phyloP scores from a whole-genome alignment of 2,329 filamentous ascomycete species.

The Blastomyces silverae region DNA sequence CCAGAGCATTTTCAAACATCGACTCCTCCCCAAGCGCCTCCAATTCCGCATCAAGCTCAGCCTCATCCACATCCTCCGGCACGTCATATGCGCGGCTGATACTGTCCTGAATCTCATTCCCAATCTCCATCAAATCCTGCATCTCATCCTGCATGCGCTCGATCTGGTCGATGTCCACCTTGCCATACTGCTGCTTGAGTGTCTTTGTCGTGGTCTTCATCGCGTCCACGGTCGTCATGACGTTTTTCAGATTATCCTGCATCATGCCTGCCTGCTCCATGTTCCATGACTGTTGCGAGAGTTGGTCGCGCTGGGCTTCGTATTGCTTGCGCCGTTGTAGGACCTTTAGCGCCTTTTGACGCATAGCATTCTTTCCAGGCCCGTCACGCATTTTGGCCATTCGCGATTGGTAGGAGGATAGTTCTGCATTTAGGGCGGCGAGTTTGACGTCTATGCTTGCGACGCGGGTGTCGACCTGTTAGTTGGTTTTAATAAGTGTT shows the following conservation, averaged over 20 bases:
- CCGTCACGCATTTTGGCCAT: slow-evolving; percentile 91
- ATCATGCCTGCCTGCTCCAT: slow-evolving; percentile 98
- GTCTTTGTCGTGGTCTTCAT: slow-evolving; percentile 97
- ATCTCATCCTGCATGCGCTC: slow-evolving; percentile 98
- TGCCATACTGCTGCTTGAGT: slow-evolving; percentile 87
- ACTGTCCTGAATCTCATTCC: slow-evolving; percentile 96
- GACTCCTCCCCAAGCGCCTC: slow-evolving; percentile 91
- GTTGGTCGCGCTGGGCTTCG: slow-evolving; percentile 87
- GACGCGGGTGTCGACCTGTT: slow-evolving; percentile 68
- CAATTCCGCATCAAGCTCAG: slow-evolving; percentile 89
- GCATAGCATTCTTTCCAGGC: slow-evolving; percentile 84
- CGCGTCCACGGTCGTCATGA: slow-evolving; percentile 95
- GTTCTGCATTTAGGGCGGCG: slow-evolving; percentile 82
- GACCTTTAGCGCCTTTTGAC: slow-evolving; percentile 89
- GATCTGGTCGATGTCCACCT: slow-evolving; percentile 96
- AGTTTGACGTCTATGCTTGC: slow-evolving; percentile 91
- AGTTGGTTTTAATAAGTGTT: slow-evolving; percentile 7
- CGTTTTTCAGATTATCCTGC: slow-evolving; percentile 97
- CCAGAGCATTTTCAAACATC: slow-evolving; percentile 68
- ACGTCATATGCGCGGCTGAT: slow-evolving; percentile 87
- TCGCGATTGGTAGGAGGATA: slow-evolving; percentile 78
- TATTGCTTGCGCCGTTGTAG: slow-evolving; percentile 90
- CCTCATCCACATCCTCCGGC: slow-evolving; percentile 94
- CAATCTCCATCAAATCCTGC: slow-evolving; percentile 94
- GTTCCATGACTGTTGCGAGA: slow-evolving; percentile 93